These are phyloP conservation scores for Casuarina glauca DNA, from an alignment of 306 rosid genomes.

Conservation along the genomic window DNA sequence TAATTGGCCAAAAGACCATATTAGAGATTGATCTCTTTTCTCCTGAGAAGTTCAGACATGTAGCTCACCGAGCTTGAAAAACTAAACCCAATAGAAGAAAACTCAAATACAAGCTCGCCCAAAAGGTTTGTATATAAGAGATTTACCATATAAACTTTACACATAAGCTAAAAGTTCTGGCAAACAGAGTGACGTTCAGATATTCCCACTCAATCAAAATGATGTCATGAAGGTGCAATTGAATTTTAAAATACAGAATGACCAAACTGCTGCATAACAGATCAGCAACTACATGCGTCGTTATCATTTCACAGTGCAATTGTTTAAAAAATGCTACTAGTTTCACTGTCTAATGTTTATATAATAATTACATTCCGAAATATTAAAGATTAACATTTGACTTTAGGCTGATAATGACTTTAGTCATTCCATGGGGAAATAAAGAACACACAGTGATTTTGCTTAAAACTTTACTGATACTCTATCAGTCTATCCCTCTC, in stretches of 20 bases:
- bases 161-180: too few relatives aligned
- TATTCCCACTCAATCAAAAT: not conserved
- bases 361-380: too few relatives aligned
- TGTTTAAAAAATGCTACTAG: too few relatives aligned
- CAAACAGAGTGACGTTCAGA: not conserved
- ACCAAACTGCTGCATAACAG: not conserved
- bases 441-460: too few relatives aligned
- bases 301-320: not conserved
- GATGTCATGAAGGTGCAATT: not conserved
- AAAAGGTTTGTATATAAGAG: too few relatives aligned
- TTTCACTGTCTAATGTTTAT: too few relatives aligned
- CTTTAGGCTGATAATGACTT: too few relatives aligned
- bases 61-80: not conserved
- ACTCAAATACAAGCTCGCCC: not conserved
- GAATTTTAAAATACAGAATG: not conserved
- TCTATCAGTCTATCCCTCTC: too few relatives aligned
- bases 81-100: not conserved
- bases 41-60: not conserved
- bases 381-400: too few relatives aligned
- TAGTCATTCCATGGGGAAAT: too few relatives aligned
- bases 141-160: too few relatives aligned
- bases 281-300: not conserved
- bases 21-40: not conserved
- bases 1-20: slow-evolving; percentile 18
- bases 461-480: too few relatives aligned